Percentiles rank a stretch among this genome's conserved stretches.
Evolutionary conservation across 2,329 filamentous ascomycete genomes (phyloP).

Genomic region (Curvularia spicifera): DNA sequence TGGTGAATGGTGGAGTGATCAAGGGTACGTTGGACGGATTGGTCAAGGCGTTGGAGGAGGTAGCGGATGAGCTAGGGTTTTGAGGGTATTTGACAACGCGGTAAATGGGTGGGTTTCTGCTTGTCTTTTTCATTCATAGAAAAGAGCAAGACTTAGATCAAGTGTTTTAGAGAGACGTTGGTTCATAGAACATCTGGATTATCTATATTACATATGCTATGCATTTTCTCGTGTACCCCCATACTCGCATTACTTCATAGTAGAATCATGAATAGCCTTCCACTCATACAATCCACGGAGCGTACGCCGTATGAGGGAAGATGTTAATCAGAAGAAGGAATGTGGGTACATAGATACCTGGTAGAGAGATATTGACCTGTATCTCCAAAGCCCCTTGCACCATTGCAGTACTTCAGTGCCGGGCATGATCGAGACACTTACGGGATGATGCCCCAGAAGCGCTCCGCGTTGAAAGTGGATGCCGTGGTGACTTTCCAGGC

Average conservation of each 20-base stretch:
- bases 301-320: conserved; percentile 12
- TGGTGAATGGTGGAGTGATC: conserved; percentile 70
- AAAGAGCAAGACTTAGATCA: background rate
- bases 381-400: background rate
- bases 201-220: conserved; percentile 39
- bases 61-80: conserved; percentile 44
- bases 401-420: background rate
- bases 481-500: conserved; percentile 73
- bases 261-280: conserved; percentile 33
- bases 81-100: conserved; percentile 3
- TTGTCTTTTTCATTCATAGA: background rate
- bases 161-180: background rate
- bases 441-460: conserved; percentile 69
- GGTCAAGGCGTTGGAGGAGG: conserved; percentile 63
- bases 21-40: conserved; percentile 41
- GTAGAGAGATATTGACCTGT: conserved; percentile 1
- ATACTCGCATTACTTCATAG: conserved; percentile 26
- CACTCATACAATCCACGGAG: conserved; percentile 19
- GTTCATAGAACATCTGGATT: conserved; percentile 29
- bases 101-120: background rate
- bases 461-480: conserved; percentile 72
- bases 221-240: conserved; percentile 18
- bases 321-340: conserved; percentile 22
- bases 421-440: background rate
- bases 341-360: conserved; percentile 20